Conservation (phyloP, 2,329 filamentous ascomycete species). For the Scytalidium lignicola region DNA sequence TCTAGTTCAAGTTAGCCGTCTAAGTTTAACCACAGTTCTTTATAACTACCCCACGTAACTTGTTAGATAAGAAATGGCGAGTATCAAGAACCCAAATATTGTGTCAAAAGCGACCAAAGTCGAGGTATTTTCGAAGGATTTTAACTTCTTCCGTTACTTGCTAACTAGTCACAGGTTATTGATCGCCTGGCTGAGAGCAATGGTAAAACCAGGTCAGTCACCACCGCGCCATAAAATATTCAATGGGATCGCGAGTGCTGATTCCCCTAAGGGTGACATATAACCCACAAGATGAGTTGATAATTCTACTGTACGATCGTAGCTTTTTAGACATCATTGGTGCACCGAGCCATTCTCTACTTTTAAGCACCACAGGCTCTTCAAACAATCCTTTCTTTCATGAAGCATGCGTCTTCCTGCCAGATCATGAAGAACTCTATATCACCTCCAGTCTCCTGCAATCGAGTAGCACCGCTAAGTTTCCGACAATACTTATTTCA, state of each 20-base stretch:
- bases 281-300: conserved; percentile 20
- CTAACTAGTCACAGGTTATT: not conserved
- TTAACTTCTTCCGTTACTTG: not conserved
- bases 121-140: conserved; percentile 7
- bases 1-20: too few relatives aligned
- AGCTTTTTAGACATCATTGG: conserved; percentile 32
- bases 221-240: not conserved
- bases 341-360: conserved; percentile 32
- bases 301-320: conserved; percentile 33
- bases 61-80: conserved; percentile 13
- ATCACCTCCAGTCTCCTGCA: conserved; percentile 40
- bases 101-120: conserved; percentile 10
- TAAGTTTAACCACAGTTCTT: too few relatives aligned
- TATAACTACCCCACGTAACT: not conserved
- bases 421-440: conserved; percentile 37
- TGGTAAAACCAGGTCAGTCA: not conserved
- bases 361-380: conserved; percentile 35
- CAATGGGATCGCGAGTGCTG: not conserved
- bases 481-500: conserved; percentile 42
- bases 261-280: not conserved
- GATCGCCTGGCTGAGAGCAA: not conserved
- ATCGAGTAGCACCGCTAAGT: conserved; percentile 29
- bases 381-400: conserved; percentile 42
- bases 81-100: conserved; percentile 16
- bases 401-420: conserved; percentile 38